Conservation (phyloP, 2,329 filamentous ascomycete genomes). For the Davidsoniella australis region DNA sequence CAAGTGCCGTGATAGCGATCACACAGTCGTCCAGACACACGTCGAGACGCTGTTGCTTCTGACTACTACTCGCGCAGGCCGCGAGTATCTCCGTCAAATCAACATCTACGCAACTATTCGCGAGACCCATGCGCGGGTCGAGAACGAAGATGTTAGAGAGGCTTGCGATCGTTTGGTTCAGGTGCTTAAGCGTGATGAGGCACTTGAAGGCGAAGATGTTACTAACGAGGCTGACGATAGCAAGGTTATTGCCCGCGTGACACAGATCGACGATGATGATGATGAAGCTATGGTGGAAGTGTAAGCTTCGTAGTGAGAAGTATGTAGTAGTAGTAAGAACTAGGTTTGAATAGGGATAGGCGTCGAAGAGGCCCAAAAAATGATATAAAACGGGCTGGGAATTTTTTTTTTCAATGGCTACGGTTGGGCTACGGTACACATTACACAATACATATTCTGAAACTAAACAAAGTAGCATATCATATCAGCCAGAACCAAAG, state of each 20-base stretch:
- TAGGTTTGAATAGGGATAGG: too few species aligned
- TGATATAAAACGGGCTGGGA: too few species aligned
- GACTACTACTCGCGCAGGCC: slow-evolving; percentile 58
- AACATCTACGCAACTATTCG: slow-evolving; percentile 81
- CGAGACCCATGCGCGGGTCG: slow-evolving; percentile 63
- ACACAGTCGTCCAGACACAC: slow-evolving; percentile 65
- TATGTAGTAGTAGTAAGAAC: background rate
- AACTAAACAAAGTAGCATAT: too few species aligned
- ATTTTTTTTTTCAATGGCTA: too few species aligned
- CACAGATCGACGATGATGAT: slow-evolving; percentile 28
- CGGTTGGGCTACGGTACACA: too few species aligned
- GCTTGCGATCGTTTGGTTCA: slow-evolving; percentile 82
- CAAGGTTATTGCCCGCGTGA: slow-evolving; percentile 23
- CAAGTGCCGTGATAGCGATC: slow-evolving; percentile 67
- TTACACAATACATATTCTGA: too few species aligned
- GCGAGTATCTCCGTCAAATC: slow-evolving; percentile 56
- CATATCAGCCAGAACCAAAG: too few species aligned
- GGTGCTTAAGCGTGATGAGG: slow-evolving; percentile 68
- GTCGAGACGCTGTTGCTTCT: slow-evolving; percentile 75
- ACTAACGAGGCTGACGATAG: slow-evolving; percentile 17
- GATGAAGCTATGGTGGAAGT: slow-evolving; percentile 39
- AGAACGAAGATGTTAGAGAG: slow-evolving; percentile 66
- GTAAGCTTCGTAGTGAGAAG: slow-evolving; percentile 16
- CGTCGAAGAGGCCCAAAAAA: too few species aligned
- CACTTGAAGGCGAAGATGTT: slow-evolving; percentile 27